Evolutionary conservation across 805 yeast genomes (phyloP).

Genomic region (Lipomyces yamanashiensis): DNA sequence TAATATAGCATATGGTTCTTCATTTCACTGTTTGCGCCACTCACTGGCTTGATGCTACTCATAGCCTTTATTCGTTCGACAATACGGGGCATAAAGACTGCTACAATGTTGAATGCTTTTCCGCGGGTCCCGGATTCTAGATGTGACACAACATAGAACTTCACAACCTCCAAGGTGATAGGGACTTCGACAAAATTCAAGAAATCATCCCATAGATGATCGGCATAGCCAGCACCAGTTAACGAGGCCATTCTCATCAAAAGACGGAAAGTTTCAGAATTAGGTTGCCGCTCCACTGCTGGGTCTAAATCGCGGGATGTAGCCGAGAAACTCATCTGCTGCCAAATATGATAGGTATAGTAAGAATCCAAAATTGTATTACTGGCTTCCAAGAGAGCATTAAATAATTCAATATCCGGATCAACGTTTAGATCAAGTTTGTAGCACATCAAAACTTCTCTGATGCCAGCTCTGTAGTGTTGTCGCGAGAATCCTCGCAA

Average conservation of each 20-base stretch:
- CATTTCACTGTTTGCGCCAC: neutral
- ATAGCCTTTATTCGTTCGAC: neutral
- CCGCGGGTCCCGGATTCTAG: constrained; percentile 66
- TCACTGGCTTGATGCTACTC: neutral
- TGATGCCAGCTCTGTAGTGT: constrained; percentile 67
- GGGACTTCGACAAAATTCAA: constrained; percentile 53
- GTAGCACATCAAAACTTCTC: constrained; percentile 63
- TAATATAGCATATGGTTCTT: neutral
- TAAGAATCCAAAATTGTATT: constrained; percentile 59
- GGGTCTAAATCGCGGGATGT: constrained; percentile 48
- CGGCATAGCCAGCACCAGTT: constrained; percentile 58
- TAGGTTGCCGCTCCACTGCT: constrained; percentile 43
- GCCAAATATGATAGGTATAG: constrained; percentile 63
- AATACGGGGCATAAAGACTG: constrained; percentile 8
- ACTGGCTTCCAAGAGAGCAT: constrained; percentile 68
- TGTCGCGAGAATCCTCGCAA: constrained; percentile 65
- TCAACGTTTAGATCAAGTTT: constrained; percentile 65
- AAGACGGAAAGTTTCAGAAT: constrained; percentile 66
- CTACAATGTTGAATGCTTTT: constrained; percentile 57
- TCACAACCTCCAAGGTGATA: constrained; percentile 58
- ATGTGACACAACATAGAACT: constrained; percentile 69
- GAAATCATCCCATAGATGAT: constrained; percentile 64
- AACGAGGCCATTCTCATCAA: constrained; percentile 68
- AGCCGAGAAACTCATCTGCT: constrained; percentile 60
- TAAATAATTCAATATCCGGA: constrained; percentile 62